phyloP scores from a whole-genome alignment of 495 filamentous ascomycete genomes.

The Cudoniella acicularis region DNA sequence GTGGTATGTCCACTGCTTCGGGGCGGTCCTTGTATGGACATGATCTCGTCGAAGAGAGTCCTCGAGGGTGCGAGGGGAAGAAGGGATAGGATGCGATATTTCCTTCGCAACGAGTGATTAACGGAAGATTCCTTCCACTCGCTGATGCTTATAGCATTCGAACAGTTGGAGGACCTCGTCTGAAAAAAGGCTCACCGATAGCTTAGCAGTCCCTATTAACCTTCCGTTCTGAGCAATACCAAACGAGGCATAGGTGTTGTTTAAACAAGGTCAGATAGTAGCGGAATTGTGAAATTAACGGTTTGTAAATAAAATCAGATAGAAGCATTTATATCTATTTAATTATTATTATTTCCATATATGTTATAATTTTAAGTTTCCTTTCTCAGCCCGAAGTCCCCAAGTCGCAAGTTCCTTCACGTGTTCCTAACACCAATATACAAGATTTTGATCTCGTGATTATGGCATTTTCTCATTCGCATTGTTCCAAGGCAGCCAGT shows the following conservation, averaged over 20 bases:
- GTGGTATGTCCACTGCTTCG: not conserved
- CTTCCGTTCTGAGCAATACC: not conserved
- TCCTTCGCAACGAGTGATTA: not conserved
- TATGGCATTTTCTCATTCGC: not conserved
- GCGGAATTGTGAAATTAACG: not conserved
- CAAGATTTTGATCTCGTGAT: not conserved
- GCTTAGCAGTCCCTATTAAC: not conserved
- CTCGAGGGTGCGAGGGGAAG: not conserved
- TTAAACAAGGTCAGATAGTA: not conserved
- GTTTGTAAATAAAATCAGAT: not conserved
- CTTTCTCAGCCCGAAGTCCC: not conserved
- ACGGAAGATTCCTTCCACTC: not conserved
- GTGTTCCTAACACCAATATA: not conserved
- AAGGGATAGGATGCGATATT: not conserved
- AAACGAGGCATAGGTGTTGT: not conserved
- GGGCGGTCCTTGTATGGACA: not conserved
- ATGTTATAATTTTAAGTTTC: not conserved
- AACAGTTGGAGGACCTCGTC: not conserved
- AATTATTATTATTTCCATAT: not conserved
- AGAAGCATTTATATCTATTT: not conserved
- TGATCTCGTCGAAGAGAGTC: not conserved
- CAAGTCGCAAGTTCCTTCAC: not conserved
- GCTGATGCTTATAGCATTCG: not conserved
- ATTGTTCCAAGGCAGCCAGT: not conserved
- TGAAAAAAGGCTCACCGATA: not conserved